Evolutionary conservation across 2,329 filamentous ascomycete genomes (phyloP).

Genomic region (Dothistroma pini): DNA sequence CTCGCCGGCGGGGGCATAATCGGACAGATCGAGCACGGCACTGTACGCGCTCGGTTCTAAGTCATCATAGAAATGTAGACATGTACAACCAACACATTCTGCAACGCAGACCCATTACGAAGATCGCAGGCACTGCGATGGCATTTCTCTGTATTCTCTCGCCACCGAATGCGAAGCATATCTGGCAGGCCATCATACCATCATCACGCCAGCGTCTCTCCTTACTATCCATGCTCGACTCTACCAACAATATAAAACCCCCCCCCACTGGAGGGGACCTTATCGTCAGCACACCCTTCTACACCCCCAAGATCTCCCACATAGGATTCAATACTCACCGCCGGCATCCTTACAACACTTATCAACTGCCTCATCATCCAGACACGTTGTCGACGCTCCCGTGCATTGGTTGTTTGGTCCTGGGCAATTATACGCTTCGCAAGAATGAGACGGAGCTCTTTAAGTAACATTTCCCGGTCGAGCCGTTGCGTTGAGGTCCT

Average conservation of each 20-base stretch:
- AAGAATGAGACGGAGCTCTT: not conserved
- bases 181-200: no score
- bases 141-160: no score
- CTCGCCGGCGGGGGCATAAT: constrained; percentile 76
- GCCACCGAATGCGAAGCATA: no score
- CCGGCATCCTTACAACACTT: not conserved
- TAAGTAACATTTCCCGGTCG: not conserved
- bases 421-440: not conserved
- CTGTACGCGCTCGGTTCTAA: constrained; percentile 42
- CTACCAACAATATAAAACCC: no score
- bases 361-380: not conserved
- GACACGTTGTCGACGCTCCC: not conserved
- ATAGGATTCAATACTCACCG: not conserved
- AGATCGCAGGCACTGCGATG: no score
- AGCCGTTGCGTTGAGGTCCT: not conserved
- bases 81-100: not conserved
- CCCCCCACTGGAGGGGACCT: no score
- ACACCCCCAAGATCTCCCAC: no score
- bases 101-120: no score
- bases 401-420: not conserved
- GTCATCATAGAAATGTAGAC: constrained; percentile 10
- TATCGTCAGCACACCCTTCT: no score
- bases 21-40: constrained; percentile 76
- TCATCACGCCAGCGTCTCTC: no score
- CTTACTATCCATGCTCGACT: no score